phyloP scores from a whole-genome alignment of 805 yeast genomes.

The Hanseniaspora nectarophila region DNA sequence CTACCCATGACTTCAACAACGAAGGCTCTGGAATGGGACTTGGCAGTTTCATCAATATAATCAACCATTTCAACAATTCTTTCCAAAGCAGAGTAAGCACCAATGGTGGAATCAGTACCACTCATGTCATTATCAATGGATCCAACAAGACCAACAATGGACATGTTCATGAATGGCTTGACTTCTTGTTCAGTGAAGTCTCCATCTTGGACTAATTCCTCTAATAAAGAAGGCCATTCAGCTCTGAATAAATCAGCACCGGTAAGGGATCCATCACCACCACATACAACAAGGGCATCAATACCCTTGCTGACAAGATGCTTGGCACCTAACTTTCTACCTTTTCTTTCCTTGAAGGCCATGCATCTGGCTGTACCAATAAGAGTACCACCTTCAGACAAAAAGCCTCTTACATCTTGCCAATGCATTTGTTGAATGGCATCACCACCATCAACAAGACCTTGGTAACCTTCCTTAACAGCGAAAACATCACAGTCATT shows the following conservation, averaged over 20 bases:
- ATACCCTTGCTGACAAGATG: slow-evolving; percentile 79
- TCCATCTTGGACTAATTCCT: slow-evolving; percentile 53
- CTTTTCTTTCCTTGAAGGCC: slow-evolving; percentile 74
- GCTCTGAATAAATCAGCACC: slow-evolving; percentile 91
- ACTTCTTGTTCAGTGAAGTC: slow-evolving; percentile 48
- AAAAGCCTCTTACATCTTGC: slow-evolving; percentile 92
- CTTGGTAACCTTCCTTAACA: slow-evolving; percentile 88
- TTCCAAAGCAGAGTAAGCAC: slow-evolving; percentile 87
- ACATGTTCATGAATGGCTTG: slow-evolving; percentile 55
- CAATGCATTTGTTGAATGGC: slow-evolving; percentile 67
- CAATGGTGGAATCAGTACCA: slow-evolving; percentile 89
- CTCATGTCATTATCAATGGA: slow-evolving; percentile 98
- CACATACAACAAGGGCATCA: slow-evolving; percentile 90
- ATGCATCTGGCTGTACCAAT: slow-evolving; percentile 93
- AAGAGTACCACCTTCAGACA: slow-evolving; percentile 84
- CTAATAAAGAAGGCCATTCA: slow-evolving; percentile 85
- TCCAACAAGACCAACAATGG: slow-evolving; percentile 89
- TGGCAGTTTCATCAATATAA: slow-evolving; percentile 74
- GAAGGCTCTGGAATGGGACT: slow-evolving; percentile 71
- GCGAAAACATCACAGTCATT: slow-evolving; percentile 85
- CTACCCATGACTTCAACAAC: slow-evolving; percentile 83
- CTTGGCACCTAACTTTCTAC: slow-evolving; percentile 71
- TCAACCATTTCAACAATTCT: slow-evolving; percentile 86
- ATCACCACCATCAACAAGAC: slow-evolving; percentile 77
- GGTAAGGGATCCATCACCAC: slow-evolving; percentile 97